Evolutionary conservation across 139 green algal genomes (phyloP).

Genomic region (Choricystis sp.): DNA sequence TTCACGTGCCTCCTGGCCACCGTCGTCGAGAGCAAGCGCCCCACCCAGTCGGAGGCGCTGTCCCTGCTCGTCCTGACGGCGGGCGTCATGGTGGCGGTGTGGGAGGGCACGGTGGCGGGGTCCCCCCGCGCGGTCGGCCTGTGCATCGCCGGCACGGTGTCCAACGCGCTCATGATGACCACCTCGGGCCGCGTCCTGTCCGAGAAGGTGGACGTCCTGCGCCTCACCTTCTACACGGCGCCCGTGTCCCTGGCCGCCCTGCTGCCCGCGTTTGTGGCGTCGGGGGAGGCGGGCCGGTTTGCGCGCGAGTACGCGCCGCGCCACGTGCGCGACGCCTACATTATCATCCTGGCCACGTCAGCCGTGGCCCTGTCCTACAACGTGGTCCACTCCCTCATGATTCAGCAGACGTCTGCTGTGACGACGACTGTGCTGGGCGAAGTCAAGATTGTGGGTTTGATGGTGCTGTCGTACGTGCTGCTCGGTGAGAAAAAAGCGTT

Average conservation of each 20-base stretch:
- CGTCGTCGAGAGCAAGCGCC: conserved; percentile 24
- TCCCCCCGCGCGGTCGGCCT: conserved; percentile 20
- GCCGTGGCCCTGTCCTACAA: conserved; percentile 15
- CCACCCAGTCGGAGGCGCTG: conserved; percentile 13
- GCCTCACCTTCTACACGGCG: conserved; percentile 63
- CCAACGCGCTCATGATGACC: conserved; percentile 43
- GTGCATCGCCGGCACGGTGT: conserved; percentile 25
- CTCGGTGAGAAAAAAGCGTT: conserved; percentile 33
- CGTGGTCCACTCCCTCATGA: conserved; percentile 29
- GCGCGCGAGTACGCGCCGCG: neutral
- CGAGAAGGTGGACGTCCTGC: conserved; percentile 45
- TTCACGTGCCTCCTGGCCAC: conserved; percentile 30
- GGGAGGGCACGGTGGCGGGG: conserved; percentile 23
- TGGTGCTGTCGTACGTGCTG: conserved; percentile 29
- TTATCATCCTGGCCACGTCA: conserved; percentile 9
- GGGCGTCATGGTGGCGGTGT: conserved; percentile 41
- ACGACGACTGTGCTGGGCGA: conserved; percentile 46
- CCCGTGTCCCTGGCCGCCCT: conserved; percentile 35
- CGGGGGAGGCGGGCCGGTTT: conserved; percentile 16
- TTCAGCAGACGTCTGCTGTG: conserved; percentile 30
- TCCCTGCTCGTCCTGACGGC: conserved; percentile 27
- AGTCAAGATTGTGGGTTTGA: conserved; percentile 35
- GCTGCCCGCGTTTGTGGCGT: conserved; percentile 29
- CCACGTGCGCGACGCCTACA: neutral
- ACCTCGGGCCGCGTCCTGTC: conserved; percentile 21